Evolutionary conservation across 2,329 filamentous ascomycete species (phyloP).

Genomic region (Sporothrix mexicana): DNA sequence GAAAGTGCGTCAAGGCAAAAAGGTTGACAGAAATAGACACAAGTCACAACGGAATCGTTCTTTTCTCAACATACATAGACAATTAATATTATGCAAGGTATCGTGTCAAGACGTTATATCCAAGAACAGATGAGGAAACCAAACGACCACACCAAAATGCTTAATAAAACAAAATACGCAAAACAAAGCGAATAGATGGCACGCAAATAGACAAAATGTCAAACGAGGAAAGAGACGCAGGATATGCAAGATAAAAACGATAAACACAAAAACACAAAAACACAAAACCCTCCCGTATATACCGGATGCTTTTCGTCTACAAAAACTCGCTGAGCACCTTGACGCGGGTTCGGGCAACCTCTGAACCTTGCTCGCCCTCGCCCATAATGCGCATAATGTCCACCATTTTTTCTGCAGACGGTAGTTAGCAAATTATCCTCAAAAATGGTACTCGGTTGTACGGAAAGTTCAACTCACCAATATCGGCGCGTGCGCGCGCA

Average conservation of each 20-base stretch:
- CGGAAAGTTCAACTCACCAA: slow-evolving; percentile 54
- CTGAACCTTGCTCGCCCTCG: slow-evolving; percentile 60
- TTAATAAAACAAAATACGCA: background rate
- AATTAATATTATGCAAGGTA: slow-evolving; percentile 16
- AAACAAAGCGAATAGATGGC: background rate
- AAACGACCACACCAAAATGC: slow-evolving; percentile 8
- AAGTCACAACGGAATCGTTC: no score
- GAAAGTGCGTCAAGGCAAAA: background rate
- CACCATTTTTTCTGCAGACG: slow-evolving; percentile 55
- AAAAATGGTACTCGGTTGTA: background rate
- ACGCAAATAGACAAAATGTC: background rate
- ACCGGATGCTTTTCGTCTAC: slow-evolving; percentile 14
- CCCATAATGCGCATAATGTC: slow-evolving; percentile 67
- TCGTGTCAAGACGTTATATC: background rate
- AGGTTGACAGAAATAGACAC: no score
- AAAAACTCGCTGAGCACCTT: slow-evolving; percentile 63
- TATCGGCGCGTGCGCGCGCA: slow-evolving; percentile 64
- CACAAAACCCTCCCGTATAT: background rate
- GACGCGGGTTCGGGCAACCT: slow-evolving; percentile 65
- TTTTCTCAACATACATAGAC: background rate
- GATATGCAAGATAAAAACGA: background rate
- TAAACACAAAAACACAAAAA: background rate
- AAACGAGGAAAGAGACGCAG: background rate
- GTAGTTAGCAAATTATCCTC: background rate
- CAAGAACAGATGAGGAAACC: background rate